Conservation (phyloP, 371 early-diverging fungal genomes). For the Lichtheimia ornata region DNA sequence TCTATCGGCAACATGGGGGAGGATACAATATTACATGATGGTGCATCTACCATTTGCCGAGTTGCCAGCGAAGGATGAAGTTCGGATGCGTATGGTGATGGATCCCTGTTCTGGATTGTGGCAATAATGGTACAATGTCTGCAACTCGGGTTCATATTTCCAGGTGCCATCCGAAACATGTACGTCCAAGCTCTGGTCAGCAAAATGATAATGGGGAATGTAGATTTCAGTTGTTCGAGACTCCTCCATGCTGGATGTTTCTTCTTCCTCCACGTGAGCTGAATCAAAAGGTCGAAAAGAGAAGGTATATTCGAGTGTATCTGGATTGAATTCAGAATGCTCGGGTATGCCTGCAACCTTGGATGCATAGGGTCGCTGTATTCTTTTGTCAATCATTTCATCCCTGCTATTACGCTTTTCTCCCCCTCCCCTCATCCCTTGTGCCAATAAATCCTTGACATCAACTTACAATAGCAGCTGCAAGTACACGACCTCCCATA, state of each 20-base stretch:
- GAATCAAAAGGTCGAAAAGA: conserved; percentile 35
- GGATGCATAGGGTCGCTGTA: conserved; percentile 77
- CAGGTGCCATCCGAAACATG: conserved; percentile 7
- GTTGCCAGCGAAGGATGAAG: background rate
- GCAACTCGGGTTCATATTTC: conserved; percentile 7
- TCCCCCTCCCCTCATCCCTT: background rate
- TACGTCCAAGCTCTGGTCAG: conserved; percentile 1
- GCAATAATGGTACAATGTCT: conserved; percentile 10
- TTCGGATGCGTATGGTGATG: background rate
- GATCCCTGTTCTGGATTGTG: background rate
- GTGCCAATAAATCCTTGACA: background rate
- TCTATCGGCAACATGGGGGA: no score
- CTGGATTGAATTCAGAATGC: conserved; percentile 58
- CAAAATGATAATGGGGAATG: conserved; percentile 14
- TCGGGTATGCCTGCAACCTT: conserved; percentile 76
- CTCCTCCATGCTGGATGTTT: background rate
- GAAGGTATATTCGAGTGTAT: conserved; percentile 60
- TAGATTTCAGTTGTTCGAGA: conserved; percentile 10
- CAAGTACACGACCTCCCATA: conserved; percentile 78
- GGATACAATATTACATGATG: background rate
- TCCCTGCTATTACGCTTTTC: background rate
- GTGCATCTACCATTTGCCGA: conserved; percentile 6
- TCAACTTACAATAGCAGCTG: conserved; percentile 68
- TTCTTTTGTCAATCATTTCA: background rate
- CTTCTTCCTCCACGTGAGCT: conserved; percentile 7